phyloP scores from a whole-genome alignment of 2,329 filamentous ascomycete species.

The Aspergillus tubingensis region DNA sequence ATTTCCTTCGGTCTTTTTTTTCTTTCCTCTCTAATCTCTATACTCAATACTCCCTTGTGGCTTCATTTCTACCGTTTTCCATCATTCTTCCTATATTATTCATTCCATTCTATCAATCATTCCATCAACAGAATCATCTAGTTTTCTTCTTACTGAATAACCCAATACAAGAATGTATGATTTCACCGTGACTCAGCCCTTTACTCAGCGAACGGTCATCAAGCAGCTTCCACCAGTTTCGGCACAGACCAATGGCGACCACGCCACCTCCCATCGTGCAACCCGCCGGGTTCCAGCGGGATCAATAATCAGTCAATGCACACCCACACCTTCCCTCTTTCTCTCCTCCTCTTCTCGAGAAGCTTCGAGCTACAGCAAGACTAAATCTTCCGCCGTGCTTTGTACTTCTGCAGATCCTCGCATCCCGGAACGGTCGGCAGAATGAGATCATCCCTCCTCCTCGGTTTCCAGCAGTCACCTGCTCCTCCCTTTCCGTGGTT shows the following conservation, averaged over 20 bases:
- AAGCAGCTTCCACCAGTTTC: background rate
- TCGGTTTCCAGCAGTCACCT: background rate
- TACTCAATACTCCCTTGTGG: background rate
- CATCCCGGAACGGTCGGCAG: background rate
- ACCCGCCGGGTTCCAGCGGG: background rate
- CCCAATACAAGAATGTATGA: background rate
- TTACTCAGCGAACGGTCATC: background rate
- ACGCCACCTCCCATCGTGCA: constrained; percentile 7
- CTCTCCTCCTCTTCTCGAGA: background rate
- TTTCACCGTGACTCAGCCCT: background rate
- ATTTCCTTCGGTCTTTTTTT: background rate
- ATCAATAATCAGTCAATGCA: background rate
- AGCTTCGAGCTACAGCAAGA: background rate
- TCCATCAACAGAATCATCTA: background rate
- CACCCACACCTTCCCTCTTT: too few species aligned
- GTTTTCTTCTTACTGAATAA: background rate
- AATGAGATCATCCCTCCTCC: constrained; percentile 2
- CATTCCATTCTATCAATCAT: background rate
- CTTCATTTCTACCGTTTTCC: too few species aligned
- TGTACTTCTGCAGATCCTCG: background rate
- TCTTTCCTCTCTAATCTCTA: background rate
- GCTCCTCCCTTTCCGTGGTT: background rate
- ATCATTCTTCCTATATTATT: too few species aligned
- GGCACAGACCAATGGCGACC: background rate
- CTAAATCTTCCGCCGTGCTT: background rate